Evolutionary conservation across 805 yeast genomes (phyloP).

Genomic region (Candida sanyiensis): DNA sequence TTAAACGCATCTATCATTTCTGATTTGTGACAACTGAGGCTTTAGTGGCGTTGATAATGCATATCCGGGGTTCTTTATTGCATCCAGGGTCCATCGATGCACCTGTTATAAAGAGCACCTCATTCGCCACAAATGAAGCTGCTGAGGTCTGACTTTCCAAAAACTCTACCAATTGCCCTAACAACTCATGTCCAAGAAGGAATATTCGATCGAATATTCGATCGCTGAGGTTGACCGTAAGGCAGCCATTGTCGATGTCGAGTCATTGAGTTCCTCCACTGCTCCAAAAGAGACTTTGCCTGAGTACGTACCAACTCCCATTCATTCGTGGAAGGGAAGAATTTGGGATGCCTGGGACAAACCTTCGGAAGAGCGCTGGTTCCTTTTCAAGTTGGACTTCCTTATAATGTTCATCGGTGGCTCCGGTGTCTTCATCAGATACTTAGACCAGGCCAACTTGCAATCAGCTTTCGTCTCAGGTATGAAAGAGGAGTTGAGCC

Average conservation of each 20-base stretch:
- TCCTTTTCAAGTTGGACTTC: slow-evolving; percentile 8
- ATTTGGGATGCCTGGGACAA: slow-evolving; percentile 14
- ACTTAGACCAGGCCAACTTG: neutral
- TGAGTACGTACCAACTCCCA: slow-evolving; percentile 3
- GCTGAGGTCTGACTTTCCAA: too few species aligned
- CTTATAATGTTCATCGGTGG: slow-evolving; percentile 6
- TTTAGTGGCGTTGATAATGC: too few species aligned
- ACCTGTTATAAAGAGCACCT: too few species aligned
- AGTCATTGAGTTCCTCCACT: slow-evolving; percentile 1
- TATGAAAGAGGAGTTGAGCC: slow-evolving; percentile 27
- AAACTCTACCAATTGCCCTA: too few species aligned
- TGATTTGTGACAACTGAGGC: too few species aligned
- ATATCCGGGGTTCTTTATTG: too few species aligned
- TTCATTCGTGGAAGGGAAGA: slow-evolving; percentile 9
- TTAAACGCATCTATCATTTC: too few species aligned
- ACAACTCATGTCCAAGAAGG: too few species aligned
- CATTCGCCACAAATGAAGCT: too few species aligned
- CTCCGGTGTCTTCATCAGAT: neutral
- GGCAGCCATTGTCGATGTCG: neutral
- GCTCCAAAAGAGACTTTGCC: slow-evolving; percentile 19
- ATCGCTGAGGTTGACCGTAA: slow-evolving; percentile 1
- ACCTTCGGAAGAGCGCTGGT: slow-evolving; percentile 8
- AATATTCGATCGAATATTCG: too few species aligned
- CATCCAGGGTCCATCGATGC: too few species aligned
- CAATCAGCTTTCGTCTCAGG: neutral